Conservation (phyloP, 257 asterid genomes). For the Handroanthus guayacan region DNA sequence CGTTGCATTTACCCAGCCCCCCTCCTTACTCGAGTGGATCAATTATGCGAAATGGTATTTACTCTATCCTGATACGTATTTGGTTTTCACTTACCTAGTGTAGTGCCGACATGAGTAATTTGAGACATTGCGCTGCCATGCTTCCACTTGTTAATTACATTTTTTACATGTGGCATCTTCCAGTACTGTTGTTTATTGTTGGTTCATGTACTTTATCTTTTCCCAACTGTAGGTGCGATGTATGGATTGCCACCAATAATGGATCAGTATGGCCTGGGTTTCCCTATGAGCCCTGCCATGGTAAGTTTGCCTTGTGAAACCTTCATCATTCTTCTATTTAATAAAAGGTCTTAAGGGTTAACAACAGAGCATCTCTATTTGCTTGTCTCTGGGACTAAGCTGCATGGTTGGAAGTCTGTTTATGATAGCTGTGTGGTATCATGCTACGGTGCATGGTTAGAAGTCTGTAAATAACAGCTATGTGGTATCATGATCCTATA, state of each 20-base stretch:
- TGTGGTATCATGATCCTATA: neutral
- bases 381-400: neutral
- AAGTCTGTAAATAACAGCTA: neutral
- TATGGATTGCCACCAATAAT: constrained; percentile 82
- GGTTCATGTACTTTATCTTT: constrained; percentile 24
- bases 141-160: neutral
- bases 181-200: constrained; percentile 1
- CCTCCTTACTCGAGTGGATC: constrained; percentile 81
- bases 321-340: neutral
- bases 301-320: constrained; percentile 45
- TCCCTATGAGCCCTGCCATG: constrained; percentile 78
- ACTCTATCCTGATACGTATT: constrained; percentile 13
- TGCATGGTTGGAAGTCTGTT: neutral
- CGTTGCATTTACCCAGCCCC: constrained; percentile 70
- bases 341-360: constrained; percentile 5
- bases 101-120: neutral
- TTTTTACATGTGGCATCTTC: constrained; percentile 4
- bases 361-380: neutral
- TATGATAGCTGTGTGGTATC: neutral
- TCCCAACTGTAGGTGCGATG: constrained; percentile 64
- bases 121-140: neutral
- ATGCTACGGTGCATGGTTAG: neutral
- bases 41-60: constrained; percentile 67
- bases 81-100: neutral
- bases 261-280: constrained; percentile 72